phyloP scores from a whole-genome alignment of 1,284 basidiomycete species.

The Earliella scabrosa region DNA sequence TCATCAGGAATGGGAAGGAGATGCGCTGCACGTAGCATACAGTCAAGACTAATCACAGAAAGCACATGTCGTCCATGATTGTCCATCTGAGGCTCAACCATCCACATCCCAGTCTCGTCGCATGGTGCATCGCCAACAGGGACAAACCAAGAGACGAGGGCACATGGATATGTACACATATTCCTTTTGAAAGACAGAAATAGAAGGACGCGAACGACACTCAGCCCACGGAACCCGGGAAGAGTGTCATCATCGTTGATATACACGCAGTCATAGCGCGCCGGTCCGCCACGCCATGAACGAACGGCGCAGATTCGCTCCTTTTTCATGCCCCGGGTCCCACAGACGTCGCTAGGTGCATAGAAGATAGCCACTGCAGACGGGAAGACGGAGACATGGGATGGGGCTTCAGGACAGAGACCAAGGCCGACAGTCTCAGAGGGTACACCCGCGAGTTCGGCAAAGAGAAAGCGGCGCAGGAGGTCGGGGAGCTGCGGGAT shows the following conservation, averaged over 20 bases:
- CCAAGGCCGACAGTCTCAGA: neutral
- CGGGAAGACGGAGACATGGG: conserved; percentile 1
- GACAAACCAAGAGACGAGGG: neutral
- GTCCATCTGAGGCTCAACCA: neutral
- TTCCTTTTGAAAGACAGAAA: neutral
- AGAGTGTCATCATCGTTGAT: neutral
- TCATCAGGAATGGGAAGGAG: neutral
- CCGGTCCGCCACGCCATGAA: conserved; percentile 6
- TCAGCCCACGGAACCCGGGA: neutral
- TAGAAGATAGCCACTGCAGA: conserved; percentile 11
- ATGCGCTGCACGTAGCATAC: neutral
- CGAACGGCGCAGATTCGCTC: conserved; percentile 14
- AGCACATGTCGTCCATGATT: neutral
- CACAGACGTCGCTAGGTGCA: conserved; percentile 14
- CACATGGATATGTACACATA: neutral
- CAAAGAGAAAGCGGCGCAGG: conserved; percentile 15
- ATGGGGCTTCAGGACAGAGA: neutral
- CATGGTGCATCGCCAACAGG: neutral
- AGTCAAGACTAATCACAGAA: neutral
- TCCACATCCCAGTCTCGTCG: neutral
- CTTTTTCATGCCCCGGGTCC: conserved; percentile 6
- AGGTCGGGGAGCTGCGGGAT: conserved; percentile 5
- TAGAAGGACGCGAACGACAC: neutral
- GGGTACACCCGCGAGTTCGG: conserved; percentile 11
- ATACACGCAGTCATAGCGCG: neutral